Conservation (phyloP, 1,139 yeast species). For the Geotrichum reessii region DNA sequence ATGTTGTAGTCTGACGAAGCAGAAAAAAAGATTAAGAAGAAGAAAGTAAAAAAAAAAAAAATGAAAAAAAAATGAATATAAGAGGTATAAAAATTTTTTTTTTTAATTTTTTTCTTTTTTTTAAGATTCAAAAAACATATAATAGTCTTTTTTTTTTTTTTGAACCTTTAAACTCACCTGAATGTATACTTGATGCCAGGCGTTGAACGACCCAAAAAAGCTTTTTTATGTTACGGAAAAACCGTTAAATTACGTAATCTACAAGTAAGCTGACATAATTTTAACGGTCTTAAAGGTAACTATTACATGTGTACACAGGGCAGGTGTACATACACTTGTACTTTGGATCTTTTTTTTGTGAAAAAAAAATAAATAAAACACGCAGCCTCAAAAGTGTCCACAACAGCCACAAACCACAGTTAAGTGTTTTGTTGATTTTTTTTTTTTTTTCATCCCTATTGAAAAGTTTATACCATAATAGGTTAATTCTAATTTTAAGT, state of each 20-base stretch:
- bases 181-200: too few species aligned
- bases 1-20: neutral
- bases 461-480: too few species aligned
- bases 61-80: neutral
- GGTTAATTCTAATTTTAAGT: too few species aligned
- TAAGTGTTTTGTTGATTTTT: too few species aligned
- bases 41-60: neutral
- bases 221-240: conserved; percentile 1
- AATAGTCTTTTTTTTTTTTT: too few species aligned
- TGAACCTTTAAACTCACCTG: too few species aligned
- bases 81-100: neutral
- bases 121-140: too few species aligned
- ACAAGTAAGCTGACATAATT: neutral
- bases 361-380: too few species aligned
- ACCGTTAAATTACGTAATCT: conserved; percentile 7
- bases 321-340: neutral
- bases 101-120: neutral
- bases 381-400: neutral
- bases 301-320: neutral
- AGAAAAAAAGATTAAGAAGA: neutral
- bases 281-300: neutral
- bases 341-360: neutral
- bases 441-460: too few species aligned
- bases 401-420: too few species aligned
- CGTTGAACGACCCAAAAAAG: neutral